Conservation (phyloP, 805 yeast genomes). For the Wickerhamiella azymoides region DNA sequence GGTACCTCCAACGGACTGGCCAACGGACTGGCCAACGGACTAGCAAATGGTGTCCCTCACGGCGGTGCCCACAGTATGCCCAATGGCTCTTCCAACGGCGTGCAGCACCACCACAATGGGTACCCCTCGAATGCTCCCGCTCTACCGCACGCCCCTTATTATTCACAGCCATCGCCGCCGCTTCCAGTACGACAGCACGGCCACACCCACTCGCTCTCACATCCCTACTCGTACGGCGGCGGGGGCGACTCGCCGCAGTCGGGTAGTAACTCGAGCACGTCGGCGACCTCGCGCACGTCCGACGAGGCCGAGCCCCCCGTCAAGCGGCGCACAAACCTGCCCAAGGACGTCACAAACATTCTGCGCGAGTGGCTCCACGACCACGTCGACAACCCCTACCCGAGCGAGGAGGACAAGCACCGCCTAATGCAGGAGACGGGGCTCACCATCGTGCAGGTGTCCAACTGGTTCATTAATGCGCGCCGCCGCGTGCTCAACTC, state of each 20-base stretch:
- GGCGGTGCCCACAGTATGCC: too few species aligned
- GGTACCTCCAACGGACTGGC: not conserved
- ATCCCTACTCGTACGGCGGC: not conserved
- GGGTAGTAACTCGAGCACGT: slow-evolving; percentile 13
- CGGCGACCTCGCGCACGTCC: slow-evolving; percentile 9
- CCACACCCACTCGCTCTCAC: not conserved
- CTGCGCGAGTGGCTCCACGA: slow-evolving; percentile 60
- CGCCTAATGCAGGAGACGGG: slow-evolving; percentile 60
- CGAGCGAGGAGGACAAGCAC: slow-evolving; percentile 64
- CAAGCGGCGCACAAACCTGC: slow-evolving; percentile 53
- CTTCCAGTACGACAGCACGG: not conserved
- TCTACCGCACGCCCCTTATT: not conserved
- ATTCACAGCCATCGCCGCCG: not conserved
- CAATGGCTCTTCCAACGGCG: not conserved
- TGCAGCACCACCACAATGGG: not conserved
- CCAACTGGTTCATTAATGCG: slow-evolving; percentile 83
- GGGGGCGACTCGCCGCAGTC: not conserved
- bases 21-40: too few species aligned
- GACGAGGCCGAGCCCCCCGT: slow-evolving; percentile 2
- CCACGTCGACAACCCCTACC: slow-evolving; percentile 71
- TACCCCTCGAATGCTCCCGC: not conserved
- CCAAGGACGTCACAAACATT: slow-evolving; percentile 62
- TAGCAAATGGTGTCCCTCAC: too few species aligned
- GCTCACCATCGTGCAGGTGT: slow-evolving; percentile 62
- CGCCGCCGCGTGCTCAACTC: slow-evolving; percentile 54